Conservation (phyloP, 805 yeast genomes). For the Kodamaea jinghongensis region DNA sequence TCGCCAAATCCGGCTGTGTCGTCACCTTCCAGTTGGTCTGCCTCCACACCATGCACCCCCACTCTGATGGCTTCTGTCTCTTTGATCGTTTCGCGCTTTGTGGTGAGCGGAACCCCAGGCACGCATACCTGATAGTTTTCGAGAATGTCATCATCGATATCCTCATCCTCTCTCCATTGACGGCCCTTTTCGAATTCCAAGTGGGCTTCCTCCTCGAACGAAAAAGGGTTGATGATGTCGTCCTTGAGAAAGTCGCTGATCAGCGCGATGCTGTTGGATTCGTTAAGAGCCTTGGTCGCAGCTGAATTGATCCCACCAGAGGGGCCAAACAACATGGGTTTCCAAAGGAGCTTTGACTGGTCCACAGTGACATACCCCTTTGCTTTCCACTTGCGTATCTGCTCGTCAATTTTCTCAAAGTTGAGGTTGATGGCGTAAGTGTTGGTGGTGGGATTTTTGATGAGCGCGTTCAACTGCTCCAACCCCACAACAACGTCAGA, state of each 20-base stretch:
- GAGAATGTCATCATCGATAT: conserved; percentile 12
- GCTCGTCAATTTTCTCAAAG: conserved; percentile 37
- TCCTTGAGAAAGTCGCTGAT: conserved; percentile 62
- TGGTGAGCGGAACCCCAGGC: conserved; percentile 29
- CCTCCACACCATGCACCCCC: neutral
- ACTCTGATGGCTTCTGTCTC: conserved; percentile 11
- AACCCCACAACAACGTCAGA: conserved; percentile 86
- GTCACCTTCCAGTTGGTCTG: conserved; percentile 1
- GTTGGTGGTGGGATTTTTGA: conserved; percentile 42
- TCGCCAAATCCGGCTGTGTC: conserved; percentile 1
- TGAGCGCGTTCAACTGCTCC: conserved; percentile 68
- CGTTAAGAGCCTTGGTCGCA: conserved; percentile 28
- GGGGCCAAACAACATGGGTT: conserved; percentile 79
- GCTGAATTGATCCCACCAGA: conserved; percentile 79
- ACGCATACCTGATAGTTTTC: conserved; percentile 31
- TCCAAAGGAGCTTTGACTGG: conserved; percentile 64
- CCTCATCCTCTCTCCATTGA: conserved; percentile 6
- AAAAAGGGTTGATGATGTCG: conserved; percentile 62
- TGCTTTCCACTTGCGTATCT: conserved; percentile 49
- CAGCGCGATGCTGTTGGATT: conserved; percentile 50
- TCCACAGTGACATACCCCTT: conserved; percentile 55
- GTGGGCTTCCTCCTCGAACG: conserved; percentile 54
- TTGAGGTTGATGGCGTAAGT: conserved; percentile 56
- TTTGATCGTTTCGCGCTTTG: conserved; percentile 12
- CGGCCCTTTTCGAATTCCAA: conserved; percentile 41